These are phyloP conservation scores for Trametes sp. DNA, from an alignment of 1,284 basidiomycete species.

Conservation along the genomic window DNA sequence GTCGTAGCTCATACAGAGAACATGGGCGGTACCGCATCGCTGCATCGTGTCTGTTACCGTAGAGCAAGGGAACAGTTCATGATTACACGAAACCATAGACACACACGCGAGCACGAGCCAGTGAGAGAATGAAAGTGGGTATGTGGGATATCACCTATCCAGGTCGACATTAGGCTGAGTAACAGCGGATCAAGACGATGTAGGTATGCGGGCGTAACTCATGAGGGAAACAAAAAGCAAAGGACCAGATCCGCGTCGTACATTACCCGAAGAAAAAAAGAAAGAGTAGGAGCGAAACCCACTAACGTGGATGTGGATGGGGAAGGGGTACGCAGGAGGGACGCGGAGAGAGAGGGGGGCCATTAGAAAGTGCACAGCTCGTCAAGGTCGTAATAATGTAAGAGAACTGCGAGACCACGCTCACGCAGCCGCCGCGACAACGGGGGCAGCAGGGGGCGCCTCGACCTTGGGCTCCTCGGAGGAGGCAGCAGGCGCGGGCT, in stretches of 20 bases:
- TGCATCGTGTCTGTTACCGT: constrained; percentile 22
- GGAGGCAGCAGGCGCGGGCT: constrained; percentile 42
- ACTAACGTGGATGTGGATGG: constrained; percentile 40
- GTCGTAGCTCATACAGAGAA: constrained; percentile 18
- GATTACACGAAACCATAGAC: constrained; percentile 68
- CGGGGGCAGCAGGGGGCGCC: constrained; percentile 45
- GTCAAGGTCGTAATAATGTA: constrained; percentile 57
- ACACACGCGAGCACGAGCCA: constrained; percentile 66
- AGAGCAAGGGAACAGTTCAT: constrained; percentile 42
- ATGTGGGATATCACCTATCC: constrained; percentile 47
- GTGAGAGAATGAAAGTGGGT: constrained; percentile 57
- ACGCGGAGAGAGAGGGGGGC: constrained; percentile 44
- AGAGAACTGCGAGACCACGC: constrained; percentile 32
- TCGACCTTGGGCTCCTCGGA: constrained; percentile 49
- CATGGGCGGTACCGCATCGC: constrained; percentile 22
- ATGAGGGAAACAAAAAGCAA: constrained; percentile 48
- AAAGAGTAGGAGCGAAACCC: constrained; percentile 43
- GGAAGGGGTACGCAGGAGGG: constrained; percentile 46
- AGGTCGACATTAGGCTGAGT: constrained; percentile 45
- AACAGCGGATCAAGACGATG: constrained; percentile 40
- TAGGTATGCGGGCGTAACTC: constrained; percentile 39
- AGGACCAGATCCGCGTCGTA: constrained; percentile 68
- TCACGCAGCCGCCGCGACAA: constrained; percentile 69
- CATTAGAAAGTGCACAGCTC: constrained; percentile 55
- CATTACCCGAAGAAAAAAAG: constrained; percentile 57